Evolutionary conservation across 495 filamentous ascomycete genomes (phyloP).

Genomic region (Aspergillus coremiiformis): DNA sequence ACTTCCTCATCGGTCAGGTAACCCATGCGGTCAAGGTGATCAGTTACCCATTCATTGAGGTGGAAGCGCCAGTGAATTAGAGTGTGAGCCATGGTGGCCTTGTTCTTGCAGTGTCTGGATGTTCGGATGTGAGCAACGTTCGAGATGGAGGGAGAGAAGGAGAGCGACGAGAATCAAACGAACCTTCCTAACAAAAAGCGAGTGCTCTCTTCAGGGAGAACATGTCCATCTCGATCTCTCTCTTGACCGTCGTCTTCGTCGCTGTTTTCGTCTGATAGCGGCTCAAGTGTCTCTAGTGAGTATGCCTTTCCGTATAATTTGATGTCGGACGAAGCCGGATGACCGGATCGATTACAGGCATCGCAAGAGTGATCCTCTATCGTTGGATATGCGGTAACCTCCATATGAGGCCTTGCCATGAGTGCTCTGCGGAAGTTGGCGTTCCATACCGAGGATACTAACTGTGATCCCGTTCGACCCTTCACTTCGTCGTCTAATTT

Average conservation of each 20-base stretch:
- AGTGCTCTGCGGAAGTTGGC: conserved; percentile 56
- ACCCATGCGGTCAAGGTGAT: conserved; percentile 50
- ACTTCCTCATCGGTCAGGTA: conserved; percentile 46
- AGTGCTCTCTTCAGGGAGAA: conserved; percentile 26
- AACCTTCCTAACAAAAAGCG: conserved; percentile 42
- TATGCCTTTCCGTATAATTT: conserved; percentile 64
- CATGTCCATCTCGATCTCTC: conserved; percentile 29
- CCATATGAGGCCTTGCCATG: conserved; percentile 52
- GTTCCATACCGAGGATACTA: conserved; percentile 68
- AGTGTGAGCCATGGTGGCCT: conserved; percentile 61
- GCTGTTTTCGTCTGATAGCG: conserved; percentile 47
- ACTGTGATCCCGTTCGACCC: conserved; percentile 61
- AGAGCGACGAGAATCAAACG: conserved; percentile 1
- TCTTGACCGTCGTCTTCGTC: conserved; percentile 33
- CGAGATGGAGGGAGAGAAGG: background rate
- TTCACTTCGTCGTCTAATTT: conserved; percentile 69
- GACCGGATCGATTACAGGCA: conserved; percentile 65
- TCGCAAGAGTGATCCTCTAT: conserved; percentile 50
- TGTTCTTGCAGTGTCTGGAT: conserved; percentile 53
- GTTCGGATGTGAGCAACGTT: background rate
- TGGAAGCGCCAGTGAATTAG: conserved; percentile 70
- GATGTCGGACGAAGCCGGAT: conserved; percentile 57
- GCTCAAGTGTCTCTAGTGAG: conserved; percentile 58
- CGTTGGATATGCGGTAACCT: conserved; percentile 28
- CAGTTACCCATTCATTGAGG: conserved; percentile 62